Conservation (phyloP, 2,329 filamentous ascomycete genomes). For the Teratosphaeria viscida region DNA sequence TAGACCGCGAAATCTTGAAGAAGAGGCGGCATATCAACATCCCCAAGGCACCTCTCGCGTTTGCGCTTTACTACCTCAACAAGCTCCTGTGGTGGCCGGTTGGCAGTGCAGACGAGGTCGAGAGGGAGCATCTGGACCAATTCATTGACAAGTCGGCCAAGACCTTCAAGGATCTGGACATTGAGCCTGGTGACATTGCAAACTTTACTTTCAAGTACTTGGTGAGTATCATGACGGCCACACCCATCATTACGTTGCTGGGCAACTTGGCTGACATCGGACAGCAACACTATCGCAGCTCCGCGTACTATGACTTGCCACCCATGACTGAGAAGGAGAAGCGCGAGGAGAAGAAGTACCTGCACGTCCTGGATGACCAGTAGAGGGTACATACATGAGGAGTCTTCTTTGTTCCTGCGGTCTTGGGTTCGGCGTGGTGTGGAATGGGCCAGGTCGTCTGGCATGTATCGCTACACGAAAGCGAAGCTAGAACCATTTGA, state of each 20-base stretch:
- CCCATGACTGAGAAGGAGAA: conserved; percentile 91
- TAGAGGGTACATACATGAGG: conserved; percentile 33
- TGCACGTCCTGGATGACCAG: conserved; percentile 85
- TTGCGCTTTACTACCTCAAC: conserved; percentile 64
- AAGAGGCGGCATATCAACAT: conserved; percentile 83
- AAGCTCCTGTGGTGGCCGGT: conserved; percentile 81
- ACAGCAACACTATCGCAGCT: conserved; percentile 82
- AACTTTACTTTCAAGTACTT: conserved; percentile 89
- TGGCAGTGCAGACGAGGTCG: conserved; percentile 71
- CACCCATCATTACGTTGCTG: background rate
- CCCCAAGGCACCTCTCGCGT: conserved; percentile 70
- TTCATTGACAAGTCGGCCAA: conserved; percentile 81
- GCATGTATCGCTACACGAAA: background rate
- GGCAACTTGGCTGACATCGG: conserved; percentile 26
- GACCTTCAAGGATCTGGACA: conserved; percentile 88
- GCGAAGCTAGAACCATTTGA: background rate
- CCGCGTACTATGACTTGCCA: conserved; percentile 82
- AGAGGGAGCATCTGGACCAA: conserved; percentile 89
- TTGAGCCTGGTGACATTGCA: conserved; percentile 77
- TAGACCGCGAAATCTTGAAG: conserved; percentile 88
- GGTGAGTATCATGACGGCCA: conserved; percentile 43
- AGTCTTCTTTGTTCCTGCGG: background rate
- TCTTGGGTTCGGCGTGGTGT: background rate
- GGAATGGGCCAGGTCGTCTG: background rate
- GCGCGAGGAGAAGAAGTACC: conserved; percentile 89